phyloP scores from a whole-genome alignment of 75 land plant genomes.

The Pinus taeda region DNA sequence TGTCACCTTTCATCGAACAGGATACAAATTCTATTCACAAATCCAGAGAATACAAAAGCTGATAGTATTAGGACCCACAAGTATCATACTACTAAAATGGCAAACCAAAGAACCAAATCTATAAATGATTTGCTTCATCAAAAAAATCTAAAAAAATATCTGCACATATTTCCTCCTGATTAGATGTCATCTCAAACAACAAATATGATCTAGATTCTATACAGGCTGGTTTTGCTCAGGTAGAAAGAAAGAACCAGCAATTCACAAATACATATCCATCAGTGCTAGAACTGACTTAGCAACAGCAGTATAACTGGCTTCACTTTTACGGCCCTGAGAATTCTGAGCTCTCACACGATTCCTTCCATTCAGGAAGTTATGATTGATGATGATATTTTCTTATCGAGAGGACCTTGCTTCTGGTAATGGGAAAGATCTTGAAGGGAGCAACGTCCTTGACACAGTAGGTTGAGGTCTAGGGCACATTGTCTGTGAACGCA shows the following conservation, averaged over 20 bases:
- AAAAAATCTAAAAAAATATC: background rate
- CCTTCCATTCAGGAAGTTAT: background rate
- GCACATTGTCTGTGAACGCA: slow-evolving; percentile 26
- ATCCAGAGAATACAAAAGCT: background rate
- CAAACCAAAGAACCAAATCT: background rate
- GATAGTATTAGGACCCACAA: background rate
- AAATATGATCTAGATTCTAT: background rate
- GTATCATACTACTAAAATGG: background rate
- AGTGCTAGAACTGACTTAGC: background rate
- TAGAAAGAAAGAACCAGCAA: background rate
- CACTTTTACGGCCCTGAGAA: background rate
- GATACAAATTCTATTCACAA: background rate
- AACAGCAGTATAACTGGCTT: background rate
- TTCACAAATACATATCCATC: background rate
- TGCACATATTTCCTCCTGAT: background rate
- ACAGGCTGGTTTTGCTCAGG: background rate
- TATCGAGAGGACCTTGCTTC: slow-evolving; percentile 5
- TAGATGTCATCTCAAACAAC: background rate
- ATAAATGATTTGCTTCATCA: slow-evolving; percentile 3
- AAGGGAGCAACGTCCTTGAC: slow-evolving; percentile 11
- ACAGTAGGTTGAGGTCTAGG: slow-evolving; percentile 16
- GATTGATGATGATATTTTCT: background rate
- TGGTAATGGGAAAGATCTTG: slow-evolving; percentile 28
- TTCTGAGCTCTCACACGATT: background rate
- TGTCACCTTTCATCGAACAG: background rate